Base-by-base conservation (phyloP, 78 protist genomes). In the Mastigamoeba balamuthi region DNA sequence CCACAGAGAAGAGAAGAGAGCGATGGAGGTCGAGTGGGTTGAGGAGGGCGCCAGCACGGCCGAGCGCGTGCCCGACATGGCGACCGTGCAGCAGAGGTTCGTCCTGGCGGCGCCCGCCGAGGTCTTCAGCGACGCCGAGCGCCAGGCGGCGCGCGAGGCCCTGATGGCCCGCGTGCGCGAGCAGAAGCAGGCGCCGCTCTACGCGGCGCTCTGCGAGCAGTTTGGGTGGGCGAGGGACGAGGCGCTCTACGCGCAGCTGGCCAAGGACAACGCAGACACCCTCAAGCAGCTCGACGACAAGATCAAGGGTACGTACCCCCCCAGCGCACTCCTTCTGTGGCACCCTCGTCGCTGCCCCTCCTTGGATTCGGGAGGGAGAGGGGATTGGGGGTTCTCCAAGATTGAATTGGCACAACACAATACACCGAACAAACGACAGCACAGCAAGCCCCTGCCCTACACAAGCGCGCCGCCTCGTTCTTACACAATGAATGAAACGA, bases 231-330 rank as follows among this genome's bases (percentile, higher is more conserved):
- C 8, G 30, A 81, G 65, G 28, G 93, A 91, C 42, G 66, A 25
- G 3, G 48, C 67, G 10, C 42, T 83, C 23, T 69, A 67, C 5
- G 70, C 40, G 17, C 58, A n/a, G 10, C 39, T 75, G 83, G 64
- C 40, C 39, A 41, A 17, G 6, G 88, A 74, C 5, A 88, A 89
- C 68, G 81, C 72, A 5, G 80, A 1, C 6, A 67, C 70, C 53
- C 40, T 90, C 40, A 40, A 65, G 41, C 28, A 41, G 30, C 71
- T 96, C 8, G 85, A 84, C 30, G 92, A 68, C 0, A 74, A 78
- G 42, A 65, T 96, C 40, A 70, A 65, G 27, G n/a, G n/a, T n/a
- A n/a, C n/a, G n/a, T n/a, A n/a, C n/a, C n/a, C n/a, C n/a, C n/a
- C n/a, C n/a, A n/a, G n/a, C n/a, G n/a, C n/a, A n/a, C n/a, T n/a